Evolutionary conservation across 805 yeast species (phyloP).

Genomic region (Candida sakaeoensis): DNA sequence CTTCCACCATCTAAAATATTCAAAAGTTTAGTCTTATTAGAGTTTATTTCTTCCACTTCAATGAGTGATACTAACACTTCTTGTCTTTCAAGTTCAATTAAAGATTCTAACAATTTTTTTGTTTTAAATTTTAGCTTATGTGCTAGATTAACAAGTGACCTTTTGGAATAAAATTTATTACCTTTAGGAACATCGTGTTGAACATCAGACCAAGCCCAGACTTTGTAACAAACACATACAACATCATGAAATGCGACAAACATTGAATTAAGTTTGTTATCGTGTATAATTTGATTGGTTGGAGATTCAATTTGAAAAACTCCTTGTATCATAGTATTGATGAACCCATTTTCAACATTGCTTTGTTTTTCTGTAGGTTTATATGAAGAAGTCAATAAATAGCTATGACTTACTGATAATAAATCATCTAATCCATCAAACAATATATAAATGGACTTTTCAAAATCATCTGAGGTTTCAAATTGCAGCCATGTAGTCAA

Average conservation of each 20-base stretch:
- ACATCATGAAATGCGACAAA: slow-evolving; percentile 64
- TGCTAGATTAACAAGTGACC: slow-evolving; percentile 39
- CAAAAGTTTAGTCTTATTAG: slow-evolving; percentile 48
- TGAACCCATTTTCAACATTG: slow-evolving; percentile 43
- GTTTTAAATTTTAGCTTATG: slow-evolving; percentile 66
- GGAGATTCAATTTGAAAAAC: slow-evolving; percentile 74
- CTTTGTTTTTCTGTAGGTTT: slow-evolving; percentile 14
- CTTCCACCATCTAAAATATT: slow-evolving; percentile 83
- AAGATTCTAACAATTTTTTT: slow-evolving; percentile 58
- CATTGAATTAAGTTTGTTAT: slow-evolving; percentile 52
- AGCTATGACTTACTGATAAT: slow-evolving; percentile 55
- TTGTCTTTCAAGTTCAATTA: slow-evolving; percentile 65
- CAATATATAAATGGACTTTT: slow-evolving; percentile 41
- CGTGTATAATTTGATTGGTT: slow-evolving; percentile 44
- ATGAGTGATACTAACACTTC: slow-evolving; percentile 71
- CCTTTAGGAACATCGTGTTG: slow-evolving; percentile 15
- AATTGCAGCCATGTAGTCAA: slow-evolving; percentile 17
- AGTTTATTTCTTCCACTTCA: slow-evolving; percentile 21
- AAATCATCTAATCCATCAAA: slow-evolving; percentile 66
- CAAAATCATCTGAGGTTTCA: slow-evolving; percentile 29
- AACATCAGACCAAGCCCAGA: slow-evolving; percentile 71
- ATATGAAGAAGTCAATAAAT: slow-evolving; percentile 35
- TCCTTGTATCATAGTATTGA: slow-evolving; percentile 70
- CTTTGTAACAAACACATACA: slow-evolving; percentile 47
- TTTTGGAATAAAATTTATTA: slow-evolving; percentile 10